Evolutionary conservation across 306 rosid genomes (phyloP).

Genomic region (Mimosa bimucronata): DNA sequence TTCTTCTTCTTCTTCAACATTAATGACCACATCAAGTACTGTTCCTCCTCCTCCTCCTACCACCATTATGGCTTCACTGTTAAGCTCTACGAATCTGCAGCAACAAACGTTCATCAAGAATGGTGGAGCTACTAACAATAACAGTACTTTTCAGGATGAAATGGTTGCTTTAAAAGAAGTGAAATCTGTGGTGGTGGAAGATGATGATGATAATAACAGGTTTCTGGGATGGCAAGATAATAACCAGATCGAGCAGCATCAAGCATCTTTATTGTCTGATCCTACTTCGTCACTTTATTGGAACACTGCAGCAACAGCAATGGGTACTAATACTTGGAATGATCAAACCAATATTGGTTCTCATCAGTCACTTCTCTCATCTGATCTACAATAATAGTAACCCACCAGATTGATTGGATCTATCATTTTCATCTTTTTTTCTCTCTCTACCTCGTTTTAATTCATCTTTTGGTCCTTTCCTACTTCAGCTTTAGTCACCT

Average conservation of each 20-base stretch:
- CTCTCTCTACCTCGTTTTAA: background rate
- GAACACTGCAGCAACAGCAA: conserved; percentile 54
- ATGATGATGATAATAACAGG: background rate
- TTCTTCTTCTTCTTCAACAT: conserved; percentile 39
- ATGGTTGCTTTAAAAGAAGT: conserved; percentile 48
- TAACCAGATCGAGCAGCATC: conserved; percentile 34
- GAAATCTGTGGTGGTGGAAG: conserved; percentile 40
- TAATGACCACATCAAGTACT: conserved; percentile 16
- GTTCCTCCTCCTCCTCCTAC: conserved; percentile 53
- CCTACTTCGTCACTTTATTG: conserved; percentile 61
- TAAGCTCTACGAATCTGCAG: background rate
- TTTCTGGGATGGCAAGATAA: conserved; percentile 2
- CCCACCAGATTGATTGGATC: conserved; percentile 26
- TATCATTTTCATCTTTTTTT: conserved; percentile 31
- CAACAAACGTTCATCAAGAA: conserved; percentile 57
- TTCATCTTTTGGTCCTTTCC: background rate
- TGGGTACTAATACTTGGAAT: conserved; percentile 62
- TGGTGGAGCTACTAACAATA: conserved; percentile 35
- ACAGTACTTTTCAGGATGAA: conserved; percentile 50
- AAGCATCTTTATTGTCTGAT: conserved; percentile 49
- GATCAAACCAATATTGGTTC: conserved; percentile 65
- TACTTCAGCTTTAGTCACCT: conserved; percentile 12
- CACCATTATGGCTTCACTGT: conserved; percentile 59
- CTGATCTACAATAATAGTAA: conserved; percentile 62
- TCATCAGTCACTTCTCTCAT: conserved; percentile 72